These are phyloP conservation scores for Chaetomium fimeti DNA, from an alignment of 495 filamentous ascomycete species.

Conservation along the genomic window DNA sequence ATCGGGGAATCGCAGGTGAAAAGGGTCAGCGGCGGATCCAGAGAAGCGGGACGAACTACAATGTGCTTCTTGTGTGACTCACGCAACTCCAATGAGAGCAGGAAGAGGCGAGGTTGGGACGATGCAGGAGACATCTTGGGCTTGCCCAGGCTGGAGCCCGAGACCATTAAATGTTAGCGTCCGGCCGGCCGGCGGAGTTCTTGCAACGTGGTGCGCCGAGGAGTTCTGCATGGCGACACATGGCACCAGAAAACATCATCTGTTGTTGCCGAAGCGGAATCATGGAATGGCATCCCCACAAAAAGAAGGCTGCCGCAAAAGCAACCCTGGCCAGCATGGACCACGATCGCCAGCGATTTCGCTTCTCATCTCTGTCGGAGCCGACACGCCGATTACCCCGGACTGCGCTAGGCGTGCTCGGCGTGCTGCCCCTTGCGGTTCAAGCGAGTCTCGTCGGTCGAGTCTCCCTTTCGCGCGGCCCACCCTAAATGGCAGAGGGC, in stretches of 20 bases:
- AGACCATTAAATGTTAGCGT: background rate
- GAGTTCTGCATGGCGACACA: background rate
- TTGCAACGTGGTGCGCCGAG: constrained; percentile 9
- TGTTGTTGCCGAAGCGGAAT: background rate
- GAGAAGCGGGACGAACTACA: background rate
- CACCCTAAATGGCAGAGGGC: background rate
- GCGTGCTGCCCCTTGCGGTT: constrained; percentile 10
- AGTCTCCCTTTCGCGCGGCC: constrained; percentile 15
- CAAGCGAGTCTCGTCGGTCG: background rate
- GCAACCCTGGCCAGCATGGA: background rate
- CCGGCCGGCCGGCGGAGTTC: background rate
- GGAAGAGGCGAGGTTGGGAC: background rate
- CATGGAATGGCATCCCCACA: background rate
- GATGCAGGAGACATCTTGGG: background rate
- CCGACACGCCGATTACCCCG: constrained; percentile 9
- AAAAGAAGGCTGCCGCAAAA: constrained; percentile 7
- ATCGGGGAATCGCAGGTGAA: background rate
- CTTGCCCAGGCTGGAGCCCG: no score
- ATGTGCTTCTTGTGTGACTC: background rate
- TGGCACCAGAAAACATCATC: constrained; percentile 2
- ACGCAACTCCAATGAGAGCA: background rate
- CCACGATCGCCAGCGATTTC: constrained; percentile 16
- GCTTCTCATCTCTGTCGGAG: background rate
- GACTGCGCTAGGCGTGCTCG: constrained; percentile 17
- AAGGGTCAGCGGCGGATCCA: background rate